These are phyloP conservation scores for Oryza australiensis DNA, from an alignment of 176 grass and related monocot species.

Conservation along the genomic window DNA sequence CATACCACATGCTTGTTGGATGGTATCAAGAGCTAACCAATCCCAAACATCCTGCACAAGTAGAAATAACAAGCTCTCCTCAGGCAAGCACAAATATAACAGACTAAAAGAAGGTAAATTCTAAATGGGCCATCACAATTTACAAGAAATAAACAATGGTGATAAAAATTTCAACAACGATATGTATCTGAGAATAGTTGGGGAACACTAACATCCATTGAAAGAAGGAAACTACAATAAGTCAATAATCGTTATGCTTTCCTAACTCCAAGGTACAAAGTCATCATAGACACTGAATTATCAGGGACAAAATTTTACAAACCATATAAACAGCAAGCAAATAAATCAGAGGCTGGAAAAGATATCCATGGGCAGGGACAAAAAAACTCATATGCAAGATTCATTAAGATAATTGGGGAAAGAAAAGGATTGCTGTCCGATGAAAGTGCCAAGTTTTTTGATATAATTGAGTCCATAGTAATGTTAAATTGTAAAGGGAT, in stretches of 20 bases:
- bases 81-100: conserved; percentile 21
- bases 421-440: neutral
- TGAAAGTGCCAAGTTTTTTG: neutral
- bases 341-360: neutral
- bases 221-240: neutral
- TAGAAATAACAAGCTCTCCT: neutral
- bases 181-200: neutral
- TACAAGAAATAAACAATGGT: conserved; percentile 1
- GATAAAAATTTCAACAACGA: neutral
- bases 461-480: neutral
- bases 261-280: conserved; percentile 1
- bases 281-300: neutral
- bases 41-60: conserved; percentile 80
- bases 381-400: conserved; percentile 4
- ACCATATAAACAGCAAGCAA: neutral
- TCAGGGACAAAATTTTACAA: neutral
- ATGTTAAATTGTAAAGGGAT: neutral
- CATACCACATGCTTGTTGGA: conserved; percentile 95
- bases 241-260: neutral
- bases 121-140: neutral
- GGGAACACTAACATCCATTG: neutral
- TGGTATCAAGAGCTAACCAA: conserved; percentile 78
- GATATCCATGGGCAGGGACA: neutral
- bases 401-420: neutral
- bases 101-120: neutral